Evolutionary conservation across 2,329 filamentous ascomycete species (phyloP).

Genomic region (Erysiphe pulchra): DNA sequence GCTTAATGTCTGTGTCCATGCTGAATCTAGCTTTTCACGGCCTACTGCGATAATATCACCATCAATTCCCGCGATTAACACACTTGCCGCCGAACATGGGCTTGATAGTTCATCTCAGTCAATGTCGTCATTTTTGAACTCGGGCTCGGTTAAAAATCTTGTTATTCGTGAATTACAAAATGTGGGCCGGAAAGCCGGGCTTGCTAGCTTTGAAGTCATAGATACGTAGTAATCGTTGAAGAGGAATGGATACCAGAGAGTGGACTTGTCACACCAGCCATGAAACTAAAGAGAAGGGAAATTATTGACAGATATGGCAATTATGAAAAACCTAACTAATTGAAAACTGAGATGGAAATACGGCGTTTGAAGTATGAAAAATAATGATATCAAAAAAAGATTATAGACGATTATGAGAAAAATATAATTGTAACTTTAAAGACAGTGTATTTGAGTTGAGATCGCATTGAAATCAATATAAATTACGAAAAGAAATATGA

Average conservation of each 20-base stretch:
- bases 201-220: conserved; percentile 17
- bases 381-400: no score
- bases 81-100: conserved; percentile 29
- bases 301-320: neutral
- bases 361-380: no score
- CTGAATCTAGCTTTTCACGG: conserved; percentile 40
- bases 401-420: no score
- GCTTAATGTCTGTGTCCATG: conserved; percentile 67
- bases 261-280: conserved; percentile 1
- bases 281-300: neutral
- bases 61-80: conserved; percentile 32
- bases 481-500: no score
- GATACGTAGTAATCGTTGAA: conserved; percentile 1
- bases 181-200: conserved; percentile 35
- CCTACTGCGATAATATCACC: conserved; percentile 58
- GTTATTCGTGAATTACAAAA: conserved; percentile 42
- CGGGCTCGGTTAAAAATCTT: conserved; percentile 16
- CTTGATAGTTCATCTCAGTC: neutral
- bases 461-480: no score
- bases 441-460: no score
- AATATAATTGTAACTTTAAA: no score
- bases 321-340: neutral
- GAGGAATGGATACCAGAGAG: conserved; percentile 3
- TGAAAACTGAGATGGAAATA: no score
- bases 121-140: neutral